These are phyloP conservation scores for Orbilia oligospora DNA, from an alignment of 2,329 filamentous ascomycete species.

Conservation along the genomic window DNA sequence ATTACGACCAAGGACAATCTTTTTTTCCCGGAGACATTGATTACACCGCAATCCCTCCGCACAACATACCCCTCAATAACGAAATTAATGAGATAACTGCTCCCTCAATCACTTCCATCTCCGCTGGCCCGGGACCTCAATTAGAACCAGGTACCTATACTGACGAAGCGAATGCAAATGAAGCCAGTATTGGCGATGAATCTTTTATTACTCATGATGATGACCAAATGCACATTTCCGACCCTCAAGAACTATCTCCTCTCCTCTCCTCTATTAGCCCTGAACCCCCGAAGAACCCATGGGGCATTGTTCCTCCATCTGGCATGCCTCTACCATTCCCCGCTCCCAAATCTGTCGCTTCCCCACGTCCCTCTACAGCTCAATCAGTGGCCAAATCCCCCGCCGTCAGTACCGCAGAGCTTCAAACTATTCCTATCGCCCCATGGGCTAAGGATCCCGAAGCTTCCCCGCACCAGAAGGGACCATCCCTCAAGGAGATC, in stretches of 20 bases:
- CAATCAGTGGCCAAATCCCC: constrained; percentile 55
- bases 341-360: constrained; percentile 46
- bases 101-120: constrained; percentile 32
- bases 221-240: constrained; percentile 33
- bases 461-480: constrained; percentile 78
- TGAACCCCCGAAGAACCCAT: constrained; percentile 50
- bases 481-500: constrained; percentile 94
- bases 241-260: constrained; percentile 4
- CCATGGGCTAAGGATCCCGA: constrained; percentile 92
- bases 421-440: constrained; percentile 80
- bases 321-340: constrained; percentile 57
- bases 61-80: constrained; percentile 20
- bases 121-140: constrained; percentile 52
- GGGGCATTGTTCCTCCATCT: constrained; percentile 42
- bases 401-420: constrained; percentile 69
- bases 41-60: constrained; percentile 10
- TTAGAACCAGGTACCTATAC: constrained; percentile 50
- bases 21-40: constrained; percentile 52
- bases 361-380: constrained; percentile 53
- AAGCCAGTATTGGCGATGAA: constrained; percentile 53
- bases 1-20: constrained; percentile 63
- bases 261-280: constrained; percentile 12
- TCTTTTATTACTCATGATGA: constrained; percentile 47
- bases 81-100: constrained; percentile 42
- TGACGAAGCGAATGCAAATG: constrained; percentile 53